phyloP scores from a whole-genome alignment of 345 rosid species.

The Brassica rapa region DNA sequence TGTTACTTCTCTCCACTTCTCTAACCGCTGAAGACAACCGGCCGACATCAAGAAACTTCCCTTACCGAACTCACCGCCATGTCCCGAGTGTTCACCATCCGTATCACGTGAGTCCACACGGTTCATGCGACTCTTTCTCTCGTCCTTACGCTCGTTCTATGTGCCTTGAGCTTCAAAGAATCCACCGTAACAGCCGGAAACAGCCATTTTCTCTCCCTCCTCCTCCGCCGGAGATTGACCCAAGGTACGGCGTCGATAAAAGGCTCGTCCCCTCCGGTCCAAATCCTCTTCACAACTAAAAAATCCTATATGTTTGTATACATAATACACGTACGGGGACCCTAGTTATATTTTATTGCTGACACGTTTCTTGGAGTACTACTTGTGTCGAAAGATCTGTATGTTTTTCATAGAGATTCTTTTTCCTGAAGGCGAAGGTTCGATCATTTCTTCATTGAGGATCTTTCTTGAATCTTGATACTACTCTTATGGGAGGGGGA shows the following conservation, averaged over 20 bases:
- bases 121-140: conserved; percentile 37
- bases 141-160: conserved; percentile 42
- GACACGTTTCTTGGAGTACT: not conserved
- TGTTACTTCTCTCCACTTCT: not conserved
- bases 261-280: conserved; percentile 92
- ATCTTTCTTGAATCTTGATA: conserved; percentile 5
- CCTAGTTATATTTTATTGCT: not conserved
- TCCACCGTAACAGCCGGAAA: conserved; percentile 28
- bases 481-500: not conserved
- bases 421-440: not conserved
- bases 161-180: conserved; percentile 40
- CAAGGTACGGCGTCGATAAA: conserved; percentile 75
- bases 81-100: conserved; percentile 26
- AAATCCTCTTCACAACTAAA: conserved; percentile 79
- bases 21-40: not conserved
- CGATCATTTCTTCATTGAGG: conserved; percentile 5
- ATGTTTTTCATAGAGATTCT: no score
- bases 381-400: not conserved
- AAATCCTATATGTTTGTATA: conserved; percentile 4
- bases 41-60: conserved; percentile 19
- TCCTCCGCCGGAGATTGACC: conserved; percentile 62
- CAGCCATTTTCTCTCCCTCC: conserved; percentile 31
- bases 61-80: conserved; percentile 11
- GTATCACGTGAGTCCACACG: conserved; percentile 28
- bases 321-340: not conserved